Evolutionary conservation across 2,329 filamentous ascomycete species (phyloP).

Genomic region (Curvularia eragrostidis): DNA sequence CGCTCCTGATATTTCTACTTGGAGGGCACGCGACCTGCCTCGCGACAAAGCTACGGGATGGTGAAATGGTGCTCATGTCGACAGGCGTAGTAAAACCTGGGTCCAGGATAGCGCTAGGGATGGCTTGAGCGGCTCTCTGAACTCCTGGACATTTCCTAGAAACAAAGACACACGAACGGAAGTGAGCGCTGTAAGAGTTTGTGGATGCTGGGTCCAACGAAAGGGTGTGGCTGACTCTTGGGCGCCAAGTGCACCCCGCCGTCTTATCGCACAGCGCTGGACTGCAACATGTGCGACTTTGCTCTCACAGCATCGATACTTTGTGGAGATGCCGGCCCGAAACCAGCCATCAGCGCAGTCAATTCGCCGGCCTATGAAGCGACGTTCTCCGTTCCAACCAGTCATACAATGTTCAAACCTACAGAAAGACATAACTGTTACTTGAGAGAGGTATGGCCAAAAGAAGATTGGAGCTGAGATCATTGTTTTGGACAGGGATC

Average conservation of each 20-base stretch:
- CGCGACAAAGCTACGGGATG: not conserved
- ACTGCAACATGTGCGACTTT: not conserved
- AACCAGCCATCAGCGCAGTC: not conserved
- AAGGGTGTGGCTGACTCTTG: not conserved
- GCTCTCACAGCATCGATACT: not conserved
- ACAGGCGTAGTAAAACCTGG: not conserved
- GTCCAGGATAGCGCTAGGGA: too few species aligned
- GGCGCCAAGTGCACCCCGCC: constrained; percentile 11
- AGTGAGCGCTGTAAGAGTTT: not conserved
- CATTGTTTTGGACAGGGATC: too few species aligned
- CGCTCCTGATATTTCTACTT: not conserved
- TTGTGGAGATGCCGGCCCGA: not conserved
- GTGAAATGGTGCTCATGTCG: not conserved
- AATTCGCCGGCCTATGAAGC: not conserved
- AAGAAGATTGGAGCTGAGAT: not conserved
- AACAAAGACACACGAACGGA: not conserved
- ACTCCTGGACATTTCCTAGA: too few species aligned
- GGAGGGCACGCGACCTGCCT: not conserved
- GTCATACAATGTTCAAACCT: not conserved
- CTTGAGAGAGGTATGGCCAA: not conserved
- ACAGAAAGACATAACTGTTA: not conserved
- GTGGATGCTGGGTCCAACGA: not conserved
- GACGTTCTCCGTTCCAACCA: not conserved
- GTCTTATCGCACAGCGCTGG: not conserved
- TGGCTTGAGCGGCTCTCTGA: not conserved